Conservation (phyloP, 305 asterid species). For the Fraxinus paxiana region DNA sequence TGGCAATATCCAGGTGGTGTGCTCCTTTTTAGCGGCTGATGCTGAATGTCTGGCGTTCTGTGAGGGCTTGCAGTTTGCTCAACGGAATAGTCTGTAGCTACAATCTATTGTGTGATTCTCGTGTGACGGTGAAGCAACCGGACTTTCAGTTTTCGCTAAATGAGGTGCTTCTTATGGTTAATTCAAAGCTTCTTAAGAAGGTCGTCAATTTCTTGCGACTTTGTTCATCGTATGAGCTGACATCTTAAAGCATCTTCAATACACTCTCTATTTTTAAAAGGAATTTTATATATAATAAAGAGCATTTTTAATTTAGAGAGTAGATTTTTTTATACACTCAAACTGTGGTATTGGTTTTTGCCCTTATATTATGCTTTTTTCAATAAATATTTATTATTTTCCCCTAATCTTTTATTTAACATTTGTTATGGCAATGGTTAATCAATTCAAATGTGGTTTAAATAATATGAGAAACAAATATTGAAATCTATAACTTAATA, state of each 20-base stretch:
- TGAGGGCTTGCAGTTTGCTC: neutral
- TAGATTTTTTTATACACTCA: no score
- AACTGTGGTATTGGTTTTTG: no score
- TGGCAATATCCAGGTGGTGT: neutral
- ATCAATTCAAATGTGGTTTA: neutral
- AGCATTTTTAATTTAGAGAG: neutral
- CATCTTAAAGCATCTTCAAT: no score
- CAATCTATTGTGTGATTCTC: neutral
- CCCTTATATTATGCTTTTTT: no score
- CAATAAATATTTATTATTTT: no score
- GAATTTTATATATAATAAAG: no score
- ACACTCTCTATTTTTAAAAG: no score
- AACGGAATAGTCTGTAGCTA: neutral
- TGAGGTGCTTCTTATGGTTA: neutral
- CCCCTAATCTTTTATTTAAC: neutral
- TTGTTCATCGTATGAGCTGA: neutral
- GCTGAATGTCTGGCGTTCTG: neutral
- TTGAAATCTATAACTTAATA: neutral
- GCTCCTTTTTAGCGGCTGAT: neutral
- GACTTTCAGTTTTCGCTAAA: no score
- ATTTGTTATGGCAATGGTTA: neutral
- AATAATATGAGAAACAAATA: neutral
- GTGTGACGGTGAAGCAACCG: neutral
- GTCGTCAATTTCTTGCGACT: neutral
- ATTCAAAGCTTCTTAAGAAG: neutral